These are phyloP conservation scores for Fusarium kyushuense DNA, from an alignment of 2,329 filamentous ascomycete genomes.

Conservation along the genomic window DNA sequence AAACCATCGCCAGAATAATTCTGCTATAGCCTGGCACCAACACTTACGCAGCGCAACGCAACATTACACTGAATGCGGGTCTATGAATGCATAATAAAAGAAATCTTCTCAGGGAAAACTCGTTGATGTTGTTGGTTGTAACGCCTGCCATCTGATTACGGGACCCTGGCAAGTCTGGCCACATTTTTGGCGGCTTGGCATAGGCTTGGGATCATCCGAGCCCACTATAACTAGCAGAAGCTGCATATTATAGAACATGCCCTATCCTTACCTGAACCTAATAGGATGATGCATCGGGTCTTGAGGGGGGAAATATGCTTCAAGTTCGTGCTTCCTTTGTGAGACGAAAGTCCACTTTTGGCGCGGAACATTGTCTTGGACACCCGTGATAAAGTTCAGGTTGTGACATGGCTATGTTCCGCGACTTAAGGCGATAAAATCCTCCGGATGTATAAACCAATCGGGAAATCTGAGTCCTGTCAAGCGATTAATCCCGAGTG, in stretches of 20 bases:
- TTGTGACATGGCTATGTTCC: not conserved
- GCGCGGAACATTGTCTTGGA: not conserved
- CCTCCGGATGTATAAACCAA: conserved; percentile 3
- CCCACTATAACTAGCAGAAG: conserved; percentile 17
- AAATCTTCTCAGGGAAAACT: not conserved
- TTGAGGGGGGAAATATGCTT: not conserved
- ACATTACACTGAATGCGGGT: not conserved
- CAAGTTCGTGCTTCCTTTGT: not conserved
- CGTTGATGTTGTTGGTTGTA: not conserved
- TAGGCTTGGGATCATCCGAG: conserved; percentile 25
- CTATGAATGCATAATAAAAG: not conserved
- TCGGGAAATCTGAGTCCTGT: not conserved
- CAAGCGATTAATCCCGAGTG: conserved; percentile 31
- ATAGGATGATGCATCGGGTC: not conserved
- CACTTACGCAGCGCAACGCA: not conserved
- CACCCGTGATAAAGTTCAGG: not conserved
- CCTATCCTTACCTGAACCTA: conserved; percentile 3
- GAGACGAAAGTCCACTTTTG: not conserved
- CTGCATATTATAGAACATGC: not conserved
- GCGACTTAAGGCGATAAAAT: not conserved
- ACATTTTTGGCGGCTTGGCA: conserved; percentile 23
- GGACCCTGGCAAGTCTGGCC: conserved; percentile 14
- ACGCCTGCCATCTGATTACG: conserved; percentile 1
- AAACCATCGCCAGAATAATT: not conserved
- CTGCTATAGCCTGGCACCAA: not conserved